phyloP scores from a whole-genome alignment of 75 land plant species.

The Adiantum capillusveneris region DNA sequence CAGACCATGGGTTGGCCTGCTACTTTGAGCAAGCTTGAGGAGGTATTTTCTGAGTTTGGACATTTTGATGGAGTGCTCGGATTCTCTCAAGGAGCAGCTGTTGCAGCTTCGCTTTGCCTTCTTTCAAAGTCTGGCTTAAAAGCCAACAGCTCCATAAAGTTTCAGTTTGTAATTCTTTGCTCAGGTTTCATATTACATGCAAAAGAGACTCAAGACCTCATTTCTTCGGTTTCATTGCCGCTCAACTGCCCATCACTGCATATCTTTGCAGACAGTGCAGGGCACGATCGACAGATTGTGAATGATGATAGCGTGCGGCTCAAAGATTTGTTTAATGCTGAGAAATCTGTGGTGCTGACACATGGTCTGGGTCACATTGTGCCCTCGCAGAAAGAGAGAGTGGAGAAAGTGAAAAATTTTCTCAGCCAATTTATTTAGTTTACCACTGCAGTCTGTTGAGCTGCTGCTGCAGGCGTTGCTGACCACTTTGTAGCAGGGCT shows the following conservation, averaged over 20 bases:
- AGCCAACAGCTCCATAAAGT: constrained; percentile 12
- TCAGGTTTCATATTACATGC: constrained; percentile 62
- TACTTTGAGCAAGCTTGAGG: constrained; percentile 45
- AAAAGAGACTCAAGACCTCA: constrained; percentile 7
- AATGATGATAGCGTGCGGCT: constrained; percentile 42
- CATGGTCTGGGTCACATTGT: constrained; percentile 82
- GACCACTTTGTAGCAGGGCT: too few relatives aligned
- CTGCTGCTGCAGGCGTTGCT: too few relatives aligned
- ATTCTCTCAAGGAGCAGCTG: constrained; percentile 92
- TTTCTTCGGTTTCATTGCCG: constrained; percentile 9
- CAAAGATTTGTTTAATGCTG: constrained; percentile 41
- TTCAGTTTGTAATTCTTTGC: constrained; percentile 74
- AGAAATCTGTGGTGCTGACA: constrained; percentile 39
- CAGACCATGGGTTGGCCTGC: constrained; percentile 65
- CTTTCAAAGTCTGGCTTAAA: constrained; percentile 4
- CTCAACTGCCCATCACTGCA: constrained; percentile 76
- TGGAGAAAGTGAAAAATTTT: constrained; percentile 49
- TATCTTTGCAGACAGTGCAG: constrained; percentile 50
- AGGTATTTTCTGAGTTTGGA: constrained; percentile 41
- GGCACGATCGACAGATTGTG: constrained; percentile 65
- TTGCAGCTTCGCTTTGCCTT: constrained; percentile 62
- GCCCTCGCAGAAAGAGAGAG: constrained; percentile 49
- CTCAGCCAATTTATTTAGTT: constrained; percentile 36
- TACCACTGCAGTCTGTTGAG: too few relatives aligned
- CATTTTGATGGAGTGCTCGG: constrained; percentile 93